A percentile compares a stretch with the other conserved stretches of the same genome.
Conservation (phyloP, 805 yeast species). For the Candida patagonica region DNA sequence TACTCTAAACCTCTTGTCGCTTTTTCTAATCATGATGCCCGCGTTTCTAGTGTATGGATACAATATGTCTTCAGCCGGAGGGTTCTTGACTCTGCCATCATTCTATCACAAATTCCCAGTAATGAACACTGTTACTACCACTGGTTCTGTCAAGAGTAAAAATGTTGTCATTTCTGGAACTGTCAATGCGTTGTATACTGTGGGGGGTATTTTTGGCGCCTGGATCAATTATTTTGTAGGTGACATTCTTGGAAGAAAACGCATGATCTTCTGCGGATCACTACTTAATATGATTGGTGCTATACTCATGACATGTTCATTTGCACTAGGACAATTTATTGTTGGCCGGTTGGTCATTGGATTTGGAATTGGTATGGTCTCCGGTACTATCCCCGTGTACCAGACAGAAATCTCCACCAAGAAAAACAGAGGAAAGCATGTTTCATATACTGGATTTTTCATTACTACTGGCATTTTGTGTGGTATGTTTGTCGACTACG, state of each 20-base stretch:
- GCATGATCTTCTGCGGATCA: conserved; percentile 44
- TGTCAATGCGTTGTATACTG: conserved; percentile 38
- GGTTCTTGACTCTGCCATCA: conserved; percentile 7
- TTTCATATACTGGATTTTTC: conserved; percentile 58
- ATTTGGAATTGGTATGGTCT: conserved; percentile 22
- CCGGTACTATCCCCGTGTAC: conserved; percentile 54
- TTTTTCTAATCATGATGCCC: conserved; percentile 9
- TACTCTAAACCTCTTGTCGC: conserved; percentile 4
- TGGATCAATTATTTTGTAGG: conserved; percentile 47
- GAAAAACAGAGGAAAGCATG: conserved; percentile 38
- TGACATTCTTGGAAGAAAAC: conserved; percentile 52
- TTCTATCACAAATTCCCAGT: conserved; percentile 11
- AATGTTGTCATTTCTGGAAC: conserved; percentile 25
- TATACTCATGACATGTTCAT: conserved; percentile 11
- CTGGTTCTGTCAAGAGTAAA: conserved; percentile 8
- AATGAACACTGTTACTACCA: conserved; percentile 11
- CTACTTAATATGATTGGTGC: conserved; percentile 35
- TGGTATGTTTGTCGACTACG: conserved; percentile 32
- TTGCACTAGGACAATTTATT: conserved; percentile 56
- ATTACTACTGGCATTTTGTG: conserved; percentile 58
- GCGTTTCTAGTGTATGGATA: conserved; percentile 12
- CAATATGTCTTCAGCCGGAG: conserved; percentile 13
- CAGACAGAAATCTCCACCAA: conserved; percentile 10
- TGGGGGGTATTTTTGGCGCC: conserved; percentile 67
- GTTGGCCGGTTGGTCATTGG: conserved; percentile 47